Evolutionary conservation across 257 asterid genomes (phyloP).

Genomic region (Solanum ossicruentum): DNA sequence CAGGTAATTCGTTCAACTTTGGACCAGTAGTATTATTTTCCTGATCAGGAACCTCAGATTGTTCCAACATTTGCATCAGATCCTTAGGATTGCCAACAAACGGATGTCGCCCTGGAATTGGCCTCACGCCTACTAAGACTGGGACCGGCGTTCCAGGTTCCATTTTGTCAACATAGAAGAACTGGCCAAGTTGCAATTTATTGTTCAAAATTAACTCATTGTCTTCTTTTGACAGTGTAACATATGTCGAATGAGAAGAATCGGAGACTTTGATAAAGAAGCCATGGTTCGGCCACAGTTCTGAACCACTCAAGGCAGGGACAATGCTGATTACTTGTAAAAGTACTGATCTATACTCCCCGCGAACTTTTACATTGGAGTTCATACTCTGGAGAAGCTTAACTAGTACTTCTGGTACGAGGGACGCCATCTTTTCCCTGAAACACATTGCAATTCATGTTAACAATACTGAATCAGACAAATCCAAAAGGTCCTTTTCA

Average conservation of each 20-base stretch:
- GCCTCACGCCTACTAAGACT: conserved; percentile 56
- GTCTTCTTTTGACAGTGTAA: conserved; percentile 50
- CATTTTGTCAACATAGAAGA: conserved; percentile 69
- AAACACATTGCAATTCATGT: neutral
- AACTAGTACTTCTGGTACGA: conserved; percentile 66
- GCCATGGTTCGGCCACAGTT: conserved; percentile 76
- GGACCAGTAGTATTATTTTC: conserved; percentile 5
- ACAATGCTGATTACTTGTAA: conserved; percentile 83
- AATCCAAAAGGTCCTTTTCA: neutral
- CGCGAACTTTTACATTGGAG: conserved; percentile 57
- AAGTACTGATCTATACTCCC: conserved; percentile 59
- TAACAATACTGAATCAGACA: neutral
- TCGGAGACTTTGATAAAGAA: conserved; percentile 86
- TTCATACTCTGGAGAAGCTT: conserved; percentile 68
- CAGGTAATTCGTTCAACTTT: neutral
- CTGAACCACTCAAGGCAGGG: conserved; percentile 63
- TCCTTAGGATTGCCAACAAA: conserved; percentile 70
- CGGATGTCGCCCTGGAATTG: conserved; percentile 76
- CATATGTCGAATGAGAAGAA: conserved; percentile 84
- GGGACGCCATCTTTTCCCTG: conserved; percentile 50
- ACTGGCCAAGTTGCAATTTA: conserved; percentile 82
- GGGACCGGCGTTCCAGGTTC: conserved; percentile 76
- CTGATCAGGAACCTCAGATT: conserved; percentile 19
- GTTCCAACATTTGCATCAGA: conserved; percentile 65
- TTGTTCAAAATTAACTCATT: conserved; percentile 72